Percentiles rank a stretch among this genome's conserved stretches.
phyloP scores from a whole-genome alignment of 2,329 filamentous ascomycete species.

The Dactylellina cionopaga region DNA sequence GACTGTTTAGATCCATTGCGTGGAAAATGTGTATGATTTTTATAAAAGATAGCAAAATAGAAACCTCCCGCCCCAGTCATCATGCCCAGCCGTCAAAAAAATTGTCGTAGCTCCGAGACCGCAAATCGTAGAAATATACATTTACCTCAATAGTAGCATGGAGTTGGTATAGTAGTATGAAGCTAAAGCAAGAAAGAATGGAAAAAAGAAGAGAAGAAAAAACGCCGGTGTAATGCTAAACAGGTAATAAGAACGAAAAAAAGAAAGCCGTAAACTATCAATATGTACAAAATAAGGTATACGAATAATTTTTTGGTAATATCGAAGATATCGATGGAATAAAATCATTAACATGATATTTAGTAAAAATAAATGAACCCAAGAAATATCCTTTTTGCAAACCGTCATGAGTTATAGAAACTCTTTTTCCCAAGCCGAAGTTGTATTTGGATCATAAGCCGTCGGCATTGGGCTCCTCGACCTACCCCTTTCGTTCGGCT shows the following conservation, averaged over 20 bases:
- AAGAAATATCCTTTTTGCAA: neutral
- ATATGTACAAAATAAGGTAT: neutral
- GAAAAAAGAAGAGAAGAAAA: neutral
- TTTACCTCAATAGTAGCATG: no score
- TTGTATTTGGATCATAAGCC: neutral
- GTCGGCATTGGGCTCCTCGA: neutral
- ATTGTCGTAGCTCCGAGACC: neutral
- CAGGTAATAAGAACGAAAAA: neutral
- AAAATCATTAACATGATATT: constrained; percentile 1
- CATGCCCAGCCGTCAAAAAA: neutral
- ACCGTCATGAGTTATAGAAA: constrained; percentile 7
- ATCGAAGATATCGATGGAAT: neutral
- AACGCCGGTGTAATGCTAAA: neutral
- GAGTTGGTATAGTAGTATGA: no score
- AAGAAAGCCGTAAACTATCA: neutral
- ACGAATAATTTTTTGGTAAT: neutral
- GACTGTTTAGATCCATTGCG: no score
- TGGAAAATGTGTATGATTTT: no score
- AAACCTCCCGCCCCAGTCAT: no score
- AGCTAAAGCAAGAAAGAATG: neutral
- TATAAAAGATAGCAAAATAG: no score
- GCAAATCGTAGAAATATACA: neutral
- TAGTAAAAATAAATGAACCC: neutral
- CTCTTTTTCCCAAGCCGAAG: constrained; percentile 1
- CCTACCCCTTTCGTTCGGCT: neutral